Evolutionary conservation across 2,329 filamentous ascomycete species (phyloP).

Genomic region (Colletotrichum coccodes): DNA sequence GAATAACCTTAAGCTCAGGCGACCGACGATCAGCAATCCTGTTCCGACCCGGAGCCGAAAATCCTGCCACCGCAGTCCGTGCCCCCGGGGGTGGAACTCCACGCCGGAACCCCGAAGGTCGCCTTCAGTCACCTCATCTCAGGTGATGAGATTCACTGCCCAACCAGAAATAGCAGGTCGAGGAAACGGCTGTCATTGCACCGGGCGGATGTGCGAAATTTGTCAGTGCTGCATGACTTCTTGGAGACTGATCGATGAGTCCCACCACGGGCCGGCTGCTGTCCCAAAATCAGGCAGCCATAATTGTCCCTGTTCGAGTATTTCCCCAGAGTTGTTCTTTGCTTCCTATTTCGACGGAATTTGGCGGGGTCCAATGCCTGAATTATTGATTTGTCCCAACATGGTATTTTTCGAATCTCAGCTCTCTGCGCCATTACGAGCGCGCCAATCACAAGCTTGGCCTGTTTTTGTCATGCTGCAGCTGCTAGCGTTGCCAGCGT

Average conservation of each 20-base stretch:
- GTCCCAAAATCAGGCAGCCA: conserved; percentile 10
- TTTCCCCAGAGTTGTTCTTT: not conserved
- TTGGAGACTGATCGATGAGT: not conserved
- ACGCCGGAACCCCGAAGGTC: not conserved
- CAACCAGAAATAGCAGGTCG: conserved; percentile 3
- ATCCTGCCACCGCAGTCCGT: conserved; percentile 9
- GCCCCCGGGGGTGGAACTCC: conserved; percentile 24
- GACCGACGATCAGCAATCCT: conserved; percentile 2
- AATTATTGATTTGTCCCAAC: not conserved
- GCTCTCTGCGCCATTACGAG: not conserved
- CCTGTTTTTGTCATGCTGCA: conserved; percentile 22
- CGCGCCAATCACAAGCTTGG: conserved; percentile 7
- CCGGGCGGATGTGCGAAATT: not conserved
- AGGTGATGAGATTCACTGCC: not conserved
- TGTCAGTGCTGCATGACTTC: not conserved
- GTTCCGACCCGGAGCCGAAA: conserved; percentile 18
- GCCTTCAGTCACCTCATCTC: not conserved
- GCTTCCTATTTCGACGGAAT: not conserved
- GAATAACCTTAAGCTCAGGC: conserved; percentile 3
- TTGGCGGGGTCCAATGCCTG: not conserved
- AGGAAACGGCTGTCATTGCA: not conserved
- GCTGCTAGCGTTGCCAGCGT: conserved; percentile 14
- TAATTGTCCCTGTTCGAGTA: conserved; percentile 3
- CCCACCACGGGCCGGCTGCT: not conserved
- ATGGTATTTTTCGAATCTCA: not conserved